A percentile compares a stretch with the other conserved stretches of the same genome.
phyloP scores from a whole-genome alignment of 805 yeast species.

The Tanozyma kutaoensis region DNA sequence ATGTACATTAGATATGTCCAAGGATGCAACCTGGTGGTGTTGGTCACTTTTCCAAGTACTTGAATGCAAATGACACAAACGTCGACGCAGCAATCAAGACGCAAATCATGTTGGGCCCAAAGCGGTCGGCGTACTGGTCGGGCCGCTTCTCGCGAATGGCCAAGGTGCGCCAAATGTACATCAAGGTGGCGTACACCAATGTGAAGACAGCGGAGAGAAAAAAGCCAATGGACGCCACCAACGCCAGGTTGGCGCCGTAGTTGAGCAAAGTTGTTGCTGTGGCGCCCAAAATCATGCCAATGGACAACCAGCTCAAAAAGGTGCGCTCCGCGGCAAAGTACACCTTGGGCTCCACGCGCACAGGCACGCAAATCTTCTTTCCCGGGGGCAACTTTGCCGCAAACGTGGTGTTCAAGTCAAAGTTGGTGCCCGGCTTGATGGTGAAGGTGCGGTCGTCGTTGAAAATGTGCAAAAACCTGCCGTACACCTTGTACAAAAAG shows the following conservation, averaged over 20 bases:
- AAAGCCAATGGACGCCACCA: slow-evolving; percentile 79
- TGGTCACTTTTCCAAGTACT: no score
- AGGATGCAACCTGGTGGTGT: no score
- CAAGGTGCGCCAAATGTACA: slow-evolving; percentile 70
- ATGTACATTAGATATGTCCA: no score
- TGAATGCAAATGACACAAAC: slow-evolving; percentile 44
- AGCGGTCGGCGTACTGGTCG: slow-evolving; percentile 70
- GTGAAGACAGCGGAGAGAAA: slow-evolving; percentile 69
- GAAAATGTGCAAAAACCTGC: slow-evolving; percentile 24
- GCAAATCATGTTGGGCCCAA: slow-evolving; percentile 83
- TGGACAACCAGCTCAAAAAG: slow-evolving; percentile 84
- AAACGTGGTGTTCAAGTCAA: slow-evolving; percentile 28
- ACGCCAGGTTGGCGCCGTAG: slow-evolving; percentile 59
- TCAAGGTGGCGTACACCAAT: slow-evolving; percentile 55
- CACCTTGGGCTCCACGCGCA: slow-evolving; percentile 97
- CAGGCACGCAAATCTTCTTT: slow-evolving; percentile 81
- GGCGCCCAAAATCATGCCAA: slow-evolving; percentile 77
- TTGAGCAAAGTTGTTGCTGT: slow-evolving; percentile 79
- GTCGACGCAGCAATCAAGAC: slow-evolving; percentile 59
- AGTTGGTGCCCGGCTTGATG: slow-evolving; percentile 30
- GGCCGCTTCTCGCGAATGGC: slow-evolving; percentile 77
- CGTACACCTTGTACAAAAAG: slow-evolving; percentile 18
- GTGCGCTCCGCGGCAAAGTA: slow-evolving; percentile 97
- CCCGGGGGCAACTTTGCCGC: slow-evolving; percentile 73
- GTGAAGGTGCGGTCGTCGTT: slow-evolving; percentile 33